phyloP scores from a whole-genome alignment of 495 filamentous ascomycete species.

The Clavariopsis aquatica region DNA sequence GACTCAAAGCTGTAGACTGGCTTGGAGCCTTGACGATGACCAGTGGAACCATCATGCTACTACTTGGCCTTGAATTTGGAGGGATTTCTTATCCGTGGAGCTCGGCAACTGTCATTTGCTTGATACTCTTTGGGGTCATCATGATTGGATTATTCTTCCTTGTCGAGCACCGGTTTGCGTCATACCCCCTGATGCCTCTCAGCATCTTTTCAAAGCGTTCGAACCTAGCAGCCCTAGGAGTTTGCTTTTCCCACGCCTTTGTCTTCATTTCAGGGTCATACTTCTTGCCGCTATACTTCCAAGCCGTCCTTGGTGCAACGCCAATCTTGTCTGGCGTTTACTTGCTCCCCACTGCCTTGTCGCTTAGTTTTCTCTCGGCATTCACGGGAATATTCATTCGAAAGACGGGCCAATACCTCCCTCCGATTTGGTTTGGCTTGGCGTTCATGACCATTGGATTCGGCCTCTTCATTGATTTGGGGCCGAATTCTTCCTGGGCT shows the following conservation, averaged over 20 bases:
- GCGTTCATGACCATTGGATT: conserved; percentile 62
- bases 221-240: conserved; percentile 36
- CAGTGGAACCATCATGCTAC: conserved; percentile 76
- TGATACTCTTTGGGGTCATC: conserved; percentile 72
- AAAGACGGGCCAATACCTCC: conserved; percentile 63
- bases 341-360: conserved; percentile 70
- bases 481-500: conserved; percentile 52
- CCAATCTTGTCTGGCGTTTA: conserved; percentile 80
- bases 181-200: conserved; percentile 75
- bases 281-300: conserved; percentile 40
- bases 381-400: conserved; percentile 68
- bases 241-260: conserved; percentile 41
- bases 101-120: conserved; percentile 72
- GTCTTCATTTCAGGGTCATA: conserved; percentile 43
- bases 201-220: conserved; percentile 59
- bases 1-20: conserved; percentile 78
- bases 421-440: conserved; percentile 59
- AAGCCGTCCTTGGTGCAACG: conserved; percentile 63
- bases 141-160: conserved; percentile 64
- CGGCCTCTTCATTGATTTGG: conserved; percentile 65
- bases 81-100: conserved; percentile 58
- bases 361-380: conserved; percentile 67
- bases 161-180: conserved; percentile 70
- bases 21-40: conserved; percentile 66
- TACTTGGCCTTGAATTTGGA: conserved; percentile 43